Percentiles rank a stretch among this genome's conserved stretches.
phyloP scores from a whole-genome alignment of 208 protist species.

The Phytomonas francai region DNA sequence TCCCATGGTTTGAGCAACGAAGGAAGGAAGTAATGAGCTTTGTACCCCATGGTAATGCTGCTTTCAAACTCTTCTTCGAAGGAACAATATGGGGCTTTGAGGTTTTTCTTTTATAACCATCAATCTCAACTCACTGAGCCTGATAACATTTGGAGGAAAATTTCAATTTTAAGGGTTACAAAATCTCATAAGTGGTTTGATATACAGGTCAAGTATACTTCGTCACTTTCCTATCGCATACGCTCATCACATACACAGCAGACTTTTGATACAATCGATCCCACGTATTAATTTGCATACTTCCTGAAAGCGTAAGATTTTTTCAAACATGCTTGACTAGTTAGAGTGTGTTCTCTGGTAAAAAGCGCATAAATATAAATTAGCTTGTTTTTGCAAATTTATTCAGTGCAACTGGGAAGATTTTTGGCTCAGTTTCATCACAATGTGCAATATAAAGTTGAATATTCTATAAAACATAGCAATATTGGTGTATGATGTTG shows the following conservation, averaged over 20 bases:
- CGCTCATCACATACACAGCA: conserved; percentile 55
- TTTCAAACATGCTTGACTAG: conserved; percentile 35
- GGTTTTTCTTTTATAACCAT: not conserved
- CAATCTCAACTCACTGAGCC: conserved; percentile 6
- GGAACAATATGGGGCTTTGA: not conserved
- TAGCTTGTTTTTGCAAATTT: conserved; percentile 45
- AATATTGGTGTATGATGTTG: too few species aligned
- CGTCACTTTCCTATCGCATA: conserved; percentile 34
- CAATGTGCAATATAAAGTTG: conserved; percentile 55
- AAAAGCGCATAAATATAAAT: conserved; percentile 68
- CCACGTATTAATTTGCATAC: conserved; percentile 26
- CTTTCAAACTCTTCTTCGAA: not conserved
- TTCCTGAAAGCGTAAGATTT: conserved; percentile 45
- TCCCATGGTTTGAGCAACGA: conserved; percentile 52
- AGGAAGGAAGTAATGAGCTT: conserved; percentile 48
- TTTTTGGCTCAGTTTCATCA: conserved; percentile 21
- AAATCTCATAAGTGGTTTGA: conserved; percentile 47
- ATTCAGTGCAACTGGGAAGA: conserved; percentile 20
- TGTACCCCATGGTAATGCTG: conserved; percentile 32
- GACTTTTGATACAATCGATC: conserved; percentile 48
- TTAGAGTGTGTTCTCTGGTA: conserved; percentile 35
- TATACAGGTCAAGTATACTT: conserved; percentile 78
- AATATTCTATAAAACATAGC: conserved; percentile 8
- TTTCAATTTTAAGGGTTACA: conserved; percentile 53
- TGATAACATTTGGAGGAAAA: conserved; percentile 6